phyloP scores from a whole-genome alignment of 2,329 filamentous ascomycete genomes.

The Diplodia sapinea region DNA sequence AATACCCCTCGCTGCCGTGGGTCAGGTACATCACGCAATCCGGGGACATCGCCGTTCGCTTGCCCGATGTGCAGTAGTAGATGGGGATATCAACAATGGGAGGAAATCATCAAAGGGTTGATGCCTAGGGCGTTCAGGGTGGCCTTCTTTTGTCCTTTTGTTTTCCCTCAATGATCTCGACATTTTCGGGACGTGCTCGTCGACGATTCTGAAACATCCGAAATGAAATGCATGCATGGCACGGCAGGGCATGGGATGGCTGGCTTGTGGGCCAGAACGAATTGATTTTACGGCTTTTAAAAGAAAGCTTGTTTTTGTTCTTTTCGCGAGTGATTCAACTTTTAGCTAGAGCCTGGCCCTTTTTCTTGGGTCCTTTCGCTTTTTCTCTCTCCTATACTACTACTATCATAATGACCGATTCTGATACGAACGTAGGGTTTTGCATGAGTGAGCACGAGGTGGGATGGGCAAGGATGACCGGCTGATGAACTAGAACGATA shows the following conservation, averaged over 20 bases:
- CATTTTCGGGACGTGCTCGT: not conserved
- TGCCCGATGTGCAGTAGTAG: slow-evolving; percentile 81
- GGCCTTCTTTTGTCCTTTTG: not conserved
- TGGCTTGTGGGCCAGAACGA: not conserved
- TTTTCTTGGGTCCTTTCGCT: not conserved
- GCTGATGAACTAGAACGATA: not conserved
- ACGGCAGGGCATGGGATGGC: not conserved
- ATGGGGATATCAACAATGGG: not conserved
- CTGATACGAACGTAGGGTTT: not conserved
- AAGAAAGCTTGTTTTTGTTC: not conserved
- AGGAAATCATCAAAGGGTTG: not conserved
- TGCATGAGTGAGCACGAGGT: not conserved
- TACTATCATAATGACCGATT: not conserved
- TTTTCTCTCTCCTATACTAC: not conserved
- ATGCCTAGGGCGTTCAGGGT: not conserved
- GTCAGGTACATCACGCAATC: slow-evolving; percentile 98
- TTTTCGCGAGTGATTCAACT: not conserved
- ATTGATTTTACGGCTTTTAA: not conserved
- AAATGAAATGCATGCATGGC: slow-evolving; percentile 11
- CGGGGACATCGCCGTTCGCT: slow-evolving; percentile 90
- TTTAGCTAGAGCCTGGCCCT: not conserved
- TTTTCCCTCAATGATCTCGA: not conserved
- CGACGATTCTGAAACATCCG: not conserved
- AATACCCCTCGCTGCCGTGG: slow-evolving; percentile 98
- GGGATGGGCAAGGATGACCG: not conserved